Evolutionary conservation across 495 filamentous ascomycete genomes (phyloP).

Genomic region (Jackrogersella minutella): DNA sequence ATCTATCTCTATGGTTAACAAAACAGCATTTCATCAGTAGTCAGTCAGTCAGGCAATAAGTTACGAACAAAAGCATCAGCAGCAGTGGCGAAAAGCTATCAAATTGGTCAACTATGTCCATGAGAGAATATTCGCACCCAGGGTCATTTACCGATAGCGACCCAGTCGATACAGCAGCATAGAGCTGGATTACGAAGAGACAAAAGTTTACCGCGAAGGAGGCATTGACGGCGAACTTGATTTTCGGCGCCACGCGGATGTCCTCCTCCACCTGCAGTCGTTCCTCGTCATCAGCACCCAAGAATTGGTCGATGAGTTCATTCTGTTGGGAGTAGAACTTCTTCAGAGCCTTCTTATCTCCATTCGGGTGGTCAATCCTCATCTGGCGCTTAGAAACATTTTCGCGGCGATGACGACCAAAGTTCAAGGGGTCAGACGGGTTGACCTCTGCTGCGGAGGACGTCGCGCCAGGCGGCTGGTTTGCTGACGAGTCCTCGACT

Average conservation of each 20-base stretch:
- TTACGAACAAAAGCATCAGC: constrained; percentile 63
- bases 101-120: constrained; percentile 36
- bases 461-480: no score
- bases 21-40: constrained; percentile 29
- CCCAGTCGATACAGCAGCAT: constrained; percentile 64
- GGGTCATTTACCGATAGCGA: constrained; percentile 54
- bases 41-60: constrained; percentile 22
- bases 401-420: constrained; percentile 52
- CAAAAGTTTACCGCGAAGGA: constrained; percentile 63
- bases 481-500: no score
- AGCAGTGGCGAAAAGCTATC: constrained; percentile 62
- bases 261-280: constrained; percentile 56
- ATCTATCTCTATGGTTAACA: constrained; percentile 50
- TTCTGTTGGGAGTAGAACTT: constrained; percentile 65
- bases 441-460: constrained; percentile 13
- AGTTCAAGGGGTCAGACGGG: constrained; percentile 49
- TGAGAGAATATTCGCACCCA: constrained; percentile 20
- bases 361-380: constrained; percentile 54
- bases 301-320: constrained; percentile 63
- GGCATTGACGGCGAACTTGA: constrained; percentile 64
- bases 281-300: constrained; percentile 62
- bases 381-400: constrained; percentile 53
- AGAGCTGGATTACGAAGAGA: constrained; percentile 65
- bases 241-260: constrained; percentile 58
- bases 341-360: constrained; percentile 54